A percentile compares a stretch with the other conserved stretches of the same genome.
Conservation (phyloP, 495 filamentous ascomycete genomes). For the Penicillium nucicola region DNA sequence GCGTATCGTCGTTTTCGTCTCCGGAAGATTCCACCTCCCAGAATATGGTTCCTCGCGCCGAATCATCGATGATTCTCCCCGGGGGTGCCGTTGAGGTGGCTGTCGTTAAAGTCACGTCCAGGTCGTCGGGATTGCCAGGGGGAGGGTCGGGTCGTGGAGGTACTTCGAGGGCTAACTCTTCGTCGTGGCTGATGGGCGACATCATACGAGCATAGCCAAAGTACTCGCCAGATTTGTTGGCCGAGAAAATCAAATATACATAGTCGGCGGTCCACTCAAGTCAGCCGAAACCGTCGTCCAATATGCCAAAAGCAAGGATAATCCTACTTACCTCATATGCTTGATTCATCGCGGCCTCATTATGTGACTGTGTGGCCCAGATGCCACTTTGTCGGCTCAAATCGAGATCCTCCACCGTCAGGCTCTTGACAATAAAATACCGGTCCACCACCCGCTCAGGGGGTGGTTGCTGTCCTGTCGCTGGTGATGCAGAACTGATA, state of each 20-base stretch:
- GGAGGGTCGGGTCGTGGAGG: conserved; percentile 49
- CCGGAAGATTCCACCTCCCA: conserved; percentile 81
- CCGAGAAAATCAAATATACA: conserved; percentile 96
- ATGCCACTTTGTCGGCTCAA: conserved; percentile 81
- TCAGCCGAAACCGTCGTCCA: not conserved
- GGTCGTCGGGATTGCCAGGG: conserved; percentile 51
- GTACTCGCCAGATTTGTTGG: conserved; percentile 97
- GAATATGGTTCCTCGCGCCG: conserved; percentile 89
- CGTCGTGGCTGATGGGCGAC: conserved; percentile 77
- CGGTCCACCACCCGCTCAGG: conserved; percentile 52
- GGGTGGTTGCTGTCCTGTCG: conserved; percentile 17
- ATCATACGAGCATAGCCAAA: conserved; percentile 94
- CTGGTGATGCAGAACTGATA: not conserved
- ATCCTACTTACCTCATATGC: conserved; percentile 70
- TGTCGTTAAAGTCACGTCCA: conserved; percentile 68
- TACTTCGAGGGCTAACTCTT: conserved; percentile 59
- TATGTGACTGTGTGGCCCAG: conserved; percentile 95
- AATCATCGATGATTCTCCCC: conserved; percentile 91
- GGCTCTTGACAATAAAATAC: conserved; percentile 91
- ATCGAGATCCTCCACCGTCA: conserved; percentile 93
- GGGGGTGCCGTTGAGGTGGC: conserved; percentile 78
- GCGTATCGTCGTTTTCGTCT: conserved; percentile 36
- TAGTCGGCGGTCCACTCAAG: conserved; percentile 65
- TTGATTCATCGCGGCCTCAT: conserved; percentile 77
- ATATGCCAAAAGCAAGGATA: not conserved